Percentiles rank a stretch among this genome's conserved stretches.
Conservation (phyloP, 1,284 basidiomycete species). For the Rhizoctonia solani region DNA sequence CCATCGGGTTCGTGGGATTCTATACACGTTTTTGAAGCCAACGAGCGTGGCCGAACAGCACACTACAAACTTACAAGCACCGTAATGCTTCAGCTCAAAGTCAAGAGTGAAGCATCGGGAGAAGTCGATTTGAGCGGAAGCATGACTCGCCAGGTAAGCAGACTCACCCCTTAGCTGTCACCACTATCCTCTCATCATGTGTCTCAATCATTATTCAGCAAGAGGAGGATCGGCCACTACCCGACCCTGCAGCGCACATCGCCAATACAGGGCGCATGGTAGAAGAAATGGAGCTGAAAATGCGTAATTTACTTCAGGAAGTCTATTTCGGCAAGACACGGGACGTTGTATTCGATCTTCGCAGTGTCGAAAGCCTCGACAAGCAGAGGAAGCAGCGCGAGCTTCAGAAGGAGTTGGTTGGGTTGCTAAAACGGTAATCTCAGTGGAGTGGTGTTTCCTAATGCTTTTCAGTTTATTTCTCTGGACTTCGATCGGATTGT, state of each 20-base stretch:
- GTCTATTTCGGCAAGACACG: slow-evolving; percentile 99
- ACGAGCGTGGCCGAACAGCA: slow-evolving; percentile 86
- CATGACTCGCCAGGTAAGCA: slow-evolving; percentile 90
- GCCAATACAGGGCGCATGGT: slow-evolving; percentile 92
- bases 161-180: slow-evolving; percentile 1
- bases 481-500: slow-evolving; percentile 1
- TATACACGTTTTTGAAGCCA: slow-evolving; percentile 95
- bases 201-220: slow-evolving; percentile 53
- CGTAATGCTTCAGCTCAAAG: slow-evolving; percentile 84
- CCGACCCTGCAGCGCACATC: slow-evolving; percentile 81
- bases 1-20: slow-evolving; percentile 89
- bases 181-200: not conserved
- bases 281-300: slow-evolving; percentile 99
- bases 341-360: slow-evolving; percentile 89
- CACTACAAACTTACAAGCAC: slow-evolving; percentile 98
- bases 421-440: slow-evolving; percentile 64
- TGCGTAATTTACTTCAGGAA: slow-evolving; percentile 94
- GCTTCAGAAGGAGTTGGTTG: slow-evolving; percentile 92
- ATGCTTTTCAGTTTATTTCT: slow-evolving; percentile 8
- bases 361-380: slow-evolving; percentile 85
- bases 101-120: slow-evolving; percentile 52
- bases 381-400: slow-evolving; percentile 80
- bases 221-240: slow-evolving; percentile 83
- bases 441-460: not conserved
- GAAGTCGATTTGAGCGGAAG: slow-evolving; percentile 89